Evolutionary conservation across 371 early-diverging fungal genomes (phyloP).

Genomic region (Mortierella sp.): DNA sequence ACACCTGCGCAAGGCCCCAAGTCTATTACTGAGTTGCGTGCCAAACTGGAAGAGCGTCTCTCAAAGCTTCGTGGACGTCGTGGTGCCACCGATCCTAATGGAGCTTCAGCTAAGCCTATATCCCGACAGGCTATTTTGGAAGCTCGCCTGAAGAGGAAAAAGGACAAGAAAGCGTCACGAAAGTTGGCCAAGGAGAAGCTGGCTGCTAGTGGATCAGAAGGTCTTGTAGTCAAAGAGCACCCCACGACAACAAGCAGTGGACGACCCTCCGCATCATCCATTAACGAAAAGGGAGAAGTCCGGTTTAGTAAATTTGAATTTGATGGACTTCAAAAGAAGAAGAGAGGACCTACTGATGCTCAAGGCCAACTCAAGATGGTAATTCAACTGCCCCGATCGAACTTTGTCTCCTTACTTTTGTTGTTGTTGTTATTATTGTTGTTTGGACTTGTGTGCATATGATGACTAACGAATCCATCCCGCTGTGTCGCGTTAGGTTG

Average conservation of each 20-base stretch:
- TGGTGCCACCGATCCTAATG: constrained; percentile 66
- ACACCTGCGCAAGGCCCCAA: constrained; percentile 57
- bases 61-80: constrained; percentile 76
- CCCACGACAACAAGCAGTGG: constrained; percentile 37
- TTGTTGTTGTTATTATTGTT: background rate
- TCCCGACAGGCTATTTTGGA: constrained; percentile 84
- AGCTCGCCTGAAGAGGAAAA: constrained; percentile 82
- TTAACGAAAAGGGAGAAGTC: constrained; percentile 72
- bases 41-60: constrained; percentile 80
- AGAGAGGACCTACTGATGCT: constrained; percentile 82
- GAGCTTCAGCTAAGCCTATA: constrained; percentile 59
- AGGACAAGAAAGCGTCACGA: constrained; percentile 74
- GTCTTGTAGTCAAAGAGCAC: constrained; percentile 63
- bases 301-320: constrained; percentile 81
- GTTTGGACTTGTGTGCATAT: background rate
- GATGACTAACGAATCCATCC: background rate
- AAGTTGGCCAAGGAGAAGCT: constrained; percentile 80
- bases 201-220: constrained; percentile 62
- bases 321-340: constrained; percentile 72
- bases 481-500: constrained; percentile 59
- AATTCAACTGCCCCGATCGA: background rate
- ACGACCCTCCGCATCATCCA: constrained; percentile 63
- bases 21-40: constrained; percentile 75
- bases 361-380: constrained; percentile 81
- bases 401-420: background rate